Base-by-base conservation (phyloP, 495 filamentous ascomycete genomes). In the Talaromyces nanjingensis region DNA sequence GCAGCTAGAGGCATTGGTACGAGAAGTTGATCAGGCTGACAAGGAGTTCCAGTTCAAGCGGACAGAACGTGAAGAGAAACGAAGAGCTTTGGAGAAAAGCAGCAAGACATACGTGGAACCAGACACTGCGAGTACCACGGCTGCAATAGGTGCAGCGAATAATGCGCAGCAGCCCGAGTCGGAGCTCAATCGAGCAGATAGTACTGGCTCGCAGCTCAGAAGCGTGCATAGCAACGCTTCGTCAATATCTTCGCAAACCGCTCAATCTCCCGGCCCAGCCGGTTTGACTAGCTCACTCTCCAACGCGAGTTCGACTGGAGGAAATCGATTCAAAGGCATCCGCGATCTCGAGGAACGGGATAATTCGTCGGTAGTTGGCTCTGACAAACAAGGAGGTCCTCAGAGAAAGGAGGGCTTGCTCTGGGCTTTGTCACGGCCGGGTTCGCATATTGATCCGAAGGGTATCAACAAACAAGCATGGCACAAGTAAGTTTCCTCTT, bases 391-490 rank as follows among this genome's bases (percentile, higher is more conserved):
- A 61, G 75, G 59, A 67, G 82, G 78, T 59, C 79, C 85, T 63
- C 83, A 88, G 65, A 80, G 86, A 52, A 99, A 98, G 73, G 94
- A 99, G 75, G 94, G 94, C 18, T 77, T 99, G 12, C 78, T 99
- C 12, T 98, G 96, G 94, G 91, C 94, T 42, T 77, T 97, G 18
- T 97, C 91, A 66, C 85, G 91, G 66, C 96, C 94, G 6, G 94
- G 93, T 4, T 94, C 91, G 52, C 94, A 98, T 75, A 92, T 91
- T 14, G 94, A 99, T 72, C 96, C 96, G 3, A 91, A 93, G 67
- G 91, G 90, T 6, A 81, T 98, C 60, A 97, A 97, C 71, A 97
- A 98, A 69, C 91, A 94, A 73, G 93, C 91, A 60, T 98, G 94
- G 96, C 94, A 99, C 70, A 99, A 99, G 93, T 98, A 86, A 73